Evolutionary conservation across 2,329 filamentous ascomycete species (phyloP).

Genomic region (Grosmannia serpens): DNA sequence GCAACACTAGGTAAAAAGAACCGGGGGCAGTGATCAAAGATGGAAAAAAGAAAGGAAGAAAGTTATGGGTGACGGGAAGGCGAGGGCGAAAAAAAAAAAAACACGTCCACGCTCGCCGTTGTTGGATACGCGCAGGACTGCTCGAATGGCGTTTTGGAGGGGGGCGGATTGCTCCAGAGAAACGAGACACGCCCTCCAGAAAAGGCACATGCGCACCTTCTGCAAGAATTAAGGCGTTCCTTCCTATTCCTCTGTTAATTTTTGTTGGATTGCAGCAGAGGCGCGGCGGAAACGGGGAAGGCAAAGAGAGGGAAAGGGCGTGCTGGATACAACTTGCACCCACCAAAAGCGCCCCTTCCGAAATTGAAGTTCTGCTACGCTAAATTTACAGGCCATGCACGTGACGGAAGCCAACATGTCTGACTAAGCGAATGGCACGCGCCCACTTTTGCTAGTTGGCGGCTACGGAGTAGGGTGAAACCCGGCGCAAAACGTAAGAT

Average conservation of each 20-base stretch:
- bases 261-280: background rate
- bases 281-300: background rate
- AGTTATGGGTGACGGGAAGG: background rate
- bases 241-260: background rate
- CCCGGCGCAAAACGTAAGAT: too few relatives aligned
- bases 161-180: background rate
- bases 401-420: background rate
- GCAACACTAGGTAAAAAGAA: conserved; percentile 1
- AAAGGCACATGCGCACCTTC: background rate
- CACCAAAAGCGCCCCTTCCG: background rate
- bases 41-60: background rate
- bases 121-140: background rate
- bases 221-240: background rate
- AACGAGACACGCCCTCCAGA: background rate
- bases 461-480: background rate
- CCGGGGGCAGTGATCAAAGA: background rate
- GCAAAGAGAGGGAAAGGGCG: conserved; percentile 1
- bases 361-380: background rate
- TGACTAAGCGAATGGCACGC: background rate
- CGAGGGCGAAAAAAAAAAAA: background rate
- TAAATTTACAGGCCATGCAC: background rate
- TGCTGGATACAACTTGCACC: background rate
- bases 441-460: background rate
- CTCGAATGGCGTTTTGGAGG: background rate
- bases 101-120: conserved; percentile 1